phyloP scores from a whole-genome alignment of 169 alveolate species.

The Amoebophrya sp. region DNA sequence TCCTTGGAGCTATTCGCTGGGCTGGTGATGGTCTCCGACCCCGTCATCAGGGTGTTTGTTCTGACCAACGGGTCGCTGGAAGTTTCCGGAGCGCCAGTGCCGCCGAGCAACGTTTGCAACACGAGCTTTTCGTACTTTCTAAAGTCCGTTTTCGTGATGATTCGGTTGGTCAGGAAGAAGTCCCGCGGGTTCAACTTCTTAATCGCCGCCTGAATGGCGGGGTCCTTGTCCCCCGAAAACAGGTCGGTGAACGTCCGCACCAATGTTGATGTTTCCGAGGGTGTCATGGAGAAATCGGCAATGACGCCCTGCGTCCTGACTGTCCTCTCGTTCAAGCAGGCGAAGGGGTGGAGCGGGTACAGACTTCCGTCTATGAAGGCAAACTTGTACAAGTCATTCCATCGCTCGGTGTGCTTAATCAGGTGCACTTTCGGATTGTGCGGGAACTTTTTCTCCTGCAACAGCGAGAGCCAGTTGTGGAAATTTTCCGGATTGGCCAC shows the following conservation, averaged over 20 bases:
- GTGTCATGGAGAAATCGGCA: background rate
- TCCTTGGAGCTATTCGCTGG: background rate
- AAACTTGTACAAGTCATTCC: conserved; percentile 41
- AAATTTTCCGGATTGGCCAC: conserved; percentile 72
- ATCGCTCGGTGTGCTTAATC: conserved; percentile 49
- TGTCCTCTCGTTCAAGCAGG: conserved; percentile 40
- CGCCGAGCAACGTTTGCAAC: background rate
- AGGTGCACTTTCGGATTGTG: conserved; percentile 32
- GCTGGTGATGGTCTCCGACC: background rate
- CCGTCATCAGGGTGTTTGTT: too few relatives aligned
- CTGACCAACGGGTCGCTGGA: too few relatives aligned
- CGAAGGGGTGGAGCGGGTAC: conserved; percentile 41
- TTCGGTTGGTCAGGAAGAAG: background rate
- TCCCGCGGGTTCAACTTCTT: background rate
- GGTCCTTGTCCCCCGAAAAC: background rate
- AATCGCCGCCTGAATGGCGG: background rate
- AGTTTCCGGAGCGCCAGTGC: too few relatives aligned
- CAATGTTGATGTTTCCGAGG: background rate
- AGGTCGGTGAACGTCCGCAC: background rate
- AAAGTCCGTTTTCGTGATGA: background rate
- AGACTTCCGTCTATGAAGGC: conserved; percentile 25
- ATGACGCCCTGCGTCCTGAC: background rate
- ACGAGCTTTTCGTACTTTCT: background rate
- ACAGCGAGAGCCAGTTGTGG: conserved; percentile 61
- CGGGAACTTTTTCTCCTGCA: conserved; percentile 49